These are phyloP conservation scores for Dryadomyces quercivorus DNA, from an alignment of 2,329 filamentous ascomycete genomes.

Conservation along the genomic window DNA sequence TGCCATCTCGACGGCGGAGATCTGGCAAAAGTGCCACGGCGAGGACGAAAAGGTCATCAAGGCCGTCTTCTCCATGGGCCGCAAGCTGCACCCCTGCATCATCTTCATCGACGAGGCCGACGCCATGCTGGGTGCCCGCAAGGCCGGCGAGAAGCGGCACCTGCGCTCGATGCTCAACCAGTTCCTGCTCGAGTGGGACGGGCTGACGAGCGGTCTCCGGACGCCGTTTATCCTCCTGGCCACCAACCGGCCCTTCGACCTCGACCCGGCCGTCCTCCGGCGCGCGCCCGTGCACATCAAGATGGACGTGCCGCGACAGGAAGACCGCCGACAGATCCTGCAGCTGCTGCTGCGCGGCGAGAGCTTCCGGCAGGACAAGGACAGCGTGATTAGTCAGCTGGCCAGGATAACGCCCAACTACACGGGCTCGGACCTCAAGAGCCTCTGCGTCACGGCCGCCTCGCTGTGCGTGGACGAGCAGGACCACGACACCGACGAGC, in stretches of 20 bases:
- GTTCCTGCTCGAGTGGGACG: conserved; percentile 18
- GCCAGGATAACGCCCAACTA: conserved; percentile 33
- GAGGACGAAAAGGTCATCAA: conserved; percentile 18
- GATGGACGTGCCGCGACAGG: conserved; percentile 32
- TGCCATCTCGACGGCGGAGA: conserved; percentile 7
- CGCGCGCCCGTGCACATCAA: conserved; percentile 34
- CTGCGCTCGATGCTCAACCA: conserved; percentile 11
- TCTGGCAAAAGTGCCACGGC: conserved; percentile 12
- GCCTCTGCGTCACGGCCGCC: conserved; percentile 11
- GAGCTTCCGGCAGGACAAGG: conserved; percentile 19
- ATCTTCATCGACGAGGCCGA: conserved; percentile 20
- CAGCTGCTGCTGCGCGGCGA: conserved; percentile 36
- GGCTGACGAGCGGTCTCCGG: conserved; percentile 6
- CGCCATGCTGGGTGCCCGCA: conserved; percentile 6
- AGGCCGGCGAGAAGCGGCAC: neutral
- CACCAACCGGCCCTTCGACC: conserved; percentile 18
- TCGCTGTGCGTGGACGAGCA: neutral
- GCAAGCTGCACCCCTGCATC: conserved; percentile 16
- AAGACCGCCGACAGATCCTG: conserved; percentile 32
- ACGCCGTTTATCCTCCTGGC: conserved; percentile 17
- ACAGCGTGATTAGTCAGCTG: conserved; percentile 27
- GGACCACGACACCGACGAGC: neutral
- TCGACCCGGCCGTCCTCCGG: conserved; percentile 33
- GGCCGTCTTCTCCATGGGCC: conserved; percentile 15
- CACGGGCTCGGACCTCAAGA: conserved; percentile 40